Evolutionary conservation across 1,139 yeast genomes (phyloP).

Genomic region (Scheffersomyces titani): DNA sequence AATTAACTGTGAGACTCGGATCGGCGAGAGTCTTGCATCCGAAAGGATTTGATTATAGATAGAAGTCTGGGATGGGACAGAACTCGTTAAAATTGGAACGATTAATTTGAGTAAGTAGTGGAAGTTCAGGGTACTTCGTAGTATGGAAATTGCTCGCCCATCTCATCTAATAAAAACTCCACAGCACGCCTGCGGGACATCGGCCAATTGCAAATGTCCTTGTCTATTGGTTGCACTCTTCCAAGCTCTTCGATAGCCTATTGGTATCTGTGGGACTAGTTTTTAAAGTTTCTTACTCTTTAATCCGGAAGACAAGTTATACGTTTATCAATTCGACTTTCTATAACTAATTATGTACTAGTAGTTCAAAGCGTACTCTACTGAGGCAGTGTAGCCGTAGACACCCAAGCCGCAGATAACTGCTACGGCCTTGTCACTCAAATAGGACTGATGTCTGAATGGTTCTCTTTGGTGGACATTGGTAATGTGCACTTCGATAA

Average conservation of each 20-base stretch:
- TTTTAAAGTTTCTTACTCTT: background rate
- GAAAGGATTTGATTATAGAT: background rate
- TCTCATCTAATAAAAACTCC: no score
- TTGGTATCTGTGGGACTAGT: background rate
- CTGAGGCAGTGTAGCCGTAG: conserved; percentile 50
- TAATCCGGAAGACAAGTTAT: background rate
- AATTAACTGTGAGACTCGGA: background rate
- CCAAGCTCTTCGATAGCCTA: background rate
- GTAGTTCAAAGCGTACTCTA: conserved; percentile 47
- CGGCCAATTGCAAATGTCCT: no score
- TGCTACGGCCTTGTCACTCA: conserved; percentile 50
- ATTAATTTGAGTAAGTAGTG: background rate
- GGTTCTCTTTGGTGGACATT: conserved; percentile 52
- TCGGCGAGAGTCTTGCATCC: background rate
- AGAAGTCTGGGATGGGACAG: background rate
- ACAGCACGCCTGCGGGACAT: no score
- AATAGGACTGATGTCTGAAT: conserved; percentile 50
- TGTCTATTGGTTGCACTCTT: background rate
- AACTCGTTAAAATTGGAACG: background rate
- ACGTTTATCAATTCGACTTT: background rate
- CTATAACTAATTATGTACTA: conserved; percentile 9
- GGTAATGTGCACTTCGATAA: conserved; percentile 50
- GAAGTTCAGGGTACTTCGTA: no score
- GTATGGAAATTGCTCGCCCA: no score
- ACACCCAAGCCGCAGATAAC: conserved; percentile 51